Evolutionary conservation across 106 monocot genomes (phyloP), one percentile per base, ranked within the genome.

Genomic region (Phalaenopsis aphrodite): DNA sequence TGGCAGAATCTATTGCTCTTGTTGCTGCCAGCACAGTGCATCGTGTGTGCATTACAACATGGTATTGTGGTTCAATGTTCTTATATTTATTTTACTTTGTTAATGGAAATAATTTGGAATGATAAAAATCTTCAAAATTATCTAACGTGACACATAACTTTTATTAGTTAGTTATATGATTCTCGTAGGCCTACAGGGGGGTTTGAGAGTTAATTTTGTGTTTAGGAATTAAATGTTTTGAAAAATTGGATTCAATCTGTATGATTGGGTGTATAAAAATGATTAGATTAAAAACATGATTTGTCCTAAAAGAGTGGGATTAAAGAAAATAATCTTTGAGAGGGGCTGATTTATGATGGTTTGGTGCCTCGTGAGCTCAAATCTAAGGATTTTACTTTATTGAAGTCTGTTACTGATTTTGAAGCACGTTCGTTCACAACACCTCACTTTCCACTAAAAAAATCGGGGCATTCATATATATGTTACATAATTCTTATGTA

Each of bases 11-110:
- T 77, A 74, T 89, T 56, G 90, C 98, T 66, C 94, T 98, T 48
- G 72, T 98, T 86, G 94, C 88, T 88, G 98, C 98, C 12, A 79
- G 85, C 81, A 91, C 98, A 41, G 94, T 98, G 56, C 98, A 98
- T 83, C 98, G 98, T 78, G 94, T 98, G 68, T 98, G 98, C 77
- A 88, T 98, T 72, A 98, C 98, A 56, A 94, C 98, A 85, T 98
- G 98, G 98, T 98, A 98, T 48, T 79, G 15, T 41, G 43, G 24
- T 43, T 82, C 38, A 38, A 14, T 69, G 37, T 39, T 37, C 39
- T 39, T 69, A 39, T 15, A 16, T 39, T 15, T 39, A 69, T 38
- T 12, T 69, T 41, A 39, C 23, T 69, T 36, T 69, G 36, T 39
- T 69, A 69, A 69, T 69, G 10, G 14, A 38, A 69, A 14, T 39